Evolutionary conservation across 805 yeast species (phyloP), one percentile per base, ranked within the genome.

Genomic region (Naumovozyma baii): DNA sequence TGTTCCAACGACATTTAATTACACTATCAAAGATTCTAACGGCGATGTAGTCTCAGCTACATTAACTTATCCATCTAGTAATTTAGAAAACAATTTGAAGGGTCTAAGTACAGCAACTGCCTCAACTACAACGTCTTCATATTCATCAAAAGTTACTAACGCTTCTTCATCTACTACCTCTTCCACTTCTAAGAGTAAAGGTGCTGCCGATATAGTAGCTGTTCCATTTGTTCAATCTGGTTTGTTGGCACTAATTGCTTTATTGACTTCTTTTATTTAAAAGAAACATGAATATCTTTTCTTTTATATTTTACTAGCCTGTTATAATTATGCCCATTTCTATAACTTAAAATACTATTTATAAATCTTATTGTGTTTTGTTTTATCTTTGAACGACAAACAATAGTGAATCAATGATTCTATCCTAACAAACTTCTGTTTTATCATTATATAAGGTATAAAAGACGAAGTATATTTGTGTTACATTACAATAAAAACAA

Each of bases 1-100:
- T 13, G 58, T 63, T 1, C 63, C 55, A 40, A 60, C 63, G n/a
- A 45, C 59, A 9, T 60, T 72, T 3, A 67, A 65, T 37, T 70
- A 66, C 48, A 56, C 67, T 3, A 61, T 73, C 26, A 50, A 45
- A 32, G 66, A 70, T 42, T 45, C 57, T 13, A 49, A 61, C 20
- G 70, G 64, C 33, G 47, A 54, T 12, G 55, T 44, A 18, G 48
- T 69, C 26, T 39, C 57, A 40, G 64, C 72, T 3, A 59, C 65
- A 7, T 66, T 70, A n/a, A 46, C 59, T 2, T 64, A 69, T 40
- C 51, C 50, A 22, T 49, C 60, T 7, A 55, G 55, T 1, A 62
- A 70, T 46, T 54, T 59, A 28, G 48, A 68, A 40, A 69, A 73
- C 28, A 37, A 61, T 7, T 52, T 67, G 36, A 44, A 61, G 14